A percentile compares a stretch with the other conserved stretches of the same genome.
These are phyloP conservation scores for Ascochyta koolunga DNA, from an alignment of 2,329 filamentous ascomycete species.

Conservation along the genomic window DNA sequence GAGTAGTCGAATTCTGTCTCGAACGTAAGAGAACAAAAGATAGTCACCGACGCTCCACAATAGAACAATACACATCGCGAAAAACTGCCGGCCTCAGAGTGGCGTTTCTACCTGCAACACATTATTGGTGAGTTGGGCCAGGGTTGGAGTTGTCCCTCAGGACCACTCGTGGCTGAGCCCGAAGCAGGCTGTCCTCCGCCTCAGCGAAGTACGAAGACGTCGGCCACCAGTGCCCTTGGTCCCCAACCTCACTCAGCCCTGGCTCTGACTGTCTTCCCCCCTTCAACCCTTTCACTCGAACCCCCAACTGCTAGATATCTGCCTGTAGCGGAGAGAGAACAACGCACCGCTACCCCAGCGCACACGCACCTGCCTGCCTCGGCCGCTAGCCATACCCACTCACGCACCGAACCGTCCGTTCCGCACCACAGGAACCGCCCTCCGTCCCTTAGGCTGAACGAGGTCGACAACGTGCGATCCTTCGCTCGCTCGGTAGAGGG, in stretches of 20 bases:
- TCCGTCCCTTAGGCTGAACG: constrained; percentile 12
- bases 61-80: constrained; percentile 1
- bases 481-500: constrained; percentile 2
- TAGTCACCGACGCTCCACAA: constrained; percentile 16
- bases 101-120: constrained; percentile 7
- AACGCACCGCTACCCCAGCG: background rate
- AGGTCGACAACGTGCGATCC: constrained; percentile 14
- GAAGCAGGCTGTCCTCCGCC: constrained; percentile 18
- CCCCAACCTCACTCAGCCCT: constrained; percentile 17
- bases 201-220: constrained; percentile 20
- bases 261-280: constrained; percentile 9
- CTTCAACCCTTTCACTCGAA: background rate
- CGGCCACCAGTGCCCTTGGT: constrained; percentile 14
- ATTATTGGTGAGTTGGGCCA: constrained; percentile 9
- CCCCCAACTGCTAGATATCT: background rate
- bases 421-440: constrained; percentile 18
- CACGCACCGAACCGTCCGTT: constrained; percentile 17
- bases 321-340: background rate
- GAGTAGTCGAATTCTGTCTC: constrained; percentile 1
- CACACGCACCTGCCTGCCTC: constrained; percentile 12
- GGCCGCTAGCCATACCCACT: constrained; percentile 20
- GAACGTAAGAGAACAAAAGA: constrained; percentile 6
- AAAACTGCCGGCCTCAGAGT: constrained; percentile 10
- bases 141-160: constrained; percentile 11
- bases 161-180: constrained; percentile 17